These are phyloP conservation scores for Sporothrix pseudoabietina DNA, from an alignment of 2,329 filamentous ascomycete genomes.

Conservation along the genomic window DNA sequence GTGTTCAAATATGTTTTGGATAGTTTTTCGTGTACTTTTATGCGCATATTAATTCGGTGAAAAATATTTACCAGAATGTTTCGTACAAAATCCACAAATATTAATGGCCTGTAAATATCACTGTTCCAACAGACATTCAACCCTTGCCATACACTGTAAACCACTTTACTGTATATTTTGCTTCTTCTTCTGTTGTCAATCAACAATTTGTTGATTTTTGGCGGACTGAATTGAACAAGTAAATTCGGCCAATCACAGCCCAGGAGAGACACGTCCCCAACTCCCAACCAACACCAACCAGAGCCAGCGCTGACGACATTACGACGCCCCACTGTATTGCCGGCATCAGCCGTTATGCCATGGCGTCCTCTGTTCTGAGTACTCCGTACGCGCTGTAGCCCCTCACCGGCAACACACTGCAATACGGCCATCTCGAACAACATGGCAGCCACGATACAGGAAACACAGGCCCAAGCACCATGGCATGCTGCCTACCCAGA, in stretches of 20 bases:
- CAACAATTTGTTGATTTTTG: too few relatives aligned
- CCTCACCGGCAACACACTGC: background rate
- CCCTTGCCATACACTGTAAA: too few relatives aligned
- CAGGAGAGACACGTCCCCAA: background rate
- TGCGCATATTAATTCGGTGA: background rate
- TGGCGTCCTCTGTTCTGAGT: background rate
- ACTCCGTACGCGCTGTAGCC: background rate
- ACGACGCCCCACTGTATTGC: background rate
- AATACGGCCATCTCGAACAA: background rate
- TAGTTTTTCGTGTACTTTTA: background rate
- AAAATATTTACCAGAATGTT: background rate
- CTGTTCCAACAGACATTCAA: too few relatives aligned
- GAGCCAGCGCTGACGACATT: background rate
- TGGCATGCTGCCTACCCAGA: conserved; percentile 29
- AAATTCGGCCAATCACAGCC: background rate
- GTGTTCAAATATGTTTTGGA: too few relatives aligned
- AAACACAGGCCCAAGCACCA: background rate
- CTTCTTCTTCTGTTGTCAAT: too few relatives aligned
- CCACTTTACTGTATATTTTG: too few relatives aligned
- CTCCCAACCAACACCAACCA: background rate
- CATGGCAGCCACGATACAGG: background rate
- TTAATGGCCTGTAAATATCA: background rate
- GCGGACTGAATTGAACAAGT: too few relatives aligned
- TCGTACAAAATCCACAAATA: background rate
- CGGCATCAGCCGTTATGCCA: background rate